Conservation (phyloP, 2,329 filamentous ascomycete genomes). For the Dichotomopilus funicola region DNA sequence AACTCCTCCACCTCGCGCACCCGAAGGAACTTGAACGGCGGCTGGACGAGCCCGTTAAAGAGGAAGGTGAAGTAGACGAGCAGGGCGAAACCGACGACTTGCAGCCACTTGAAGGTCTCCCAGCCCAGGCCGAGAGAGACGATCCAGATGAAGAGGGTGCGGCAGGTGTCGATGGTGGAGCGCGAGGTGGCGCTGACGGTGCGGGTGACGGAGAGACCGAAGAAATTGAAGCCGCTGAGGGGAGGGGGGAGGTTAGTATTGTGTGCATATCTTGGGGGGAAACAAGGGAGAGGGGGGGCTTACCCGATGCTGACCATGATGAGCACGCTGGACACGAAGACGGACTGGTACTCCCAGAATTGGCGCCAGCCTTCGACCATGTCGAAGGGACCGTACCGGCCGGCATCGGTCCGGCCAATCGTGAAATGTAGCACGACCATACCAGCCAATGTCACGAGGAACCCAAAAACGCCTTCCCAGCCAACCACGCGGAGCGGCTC, state of each 20-base stretch:
- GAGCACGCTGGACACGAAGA: slow-evolving; percentile 71
- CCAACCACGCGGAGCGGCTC: slow-evolving; percentile 88
- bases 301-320: slow-evolving; percentile 99
- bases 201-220: slow-evolving; percentile 87
- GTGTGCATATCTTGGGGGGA: neutral
- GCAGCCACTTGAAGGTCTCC: slow-evolving; percentile 97
- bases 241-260: neutral
- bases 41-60: slow-evolving; percentile 88
- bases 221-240: slow-evolving; percentile 91
- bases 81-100: slow-evolving; percentile 79
- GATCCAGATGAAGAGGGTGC: slow-evolving; percentile 97
- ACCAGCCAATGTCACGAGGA: slow-evolving; percentile 66
- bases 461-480: slow-evolving; percentile 93
- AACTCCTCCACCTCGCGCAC: slow-evolving; percentile 55
- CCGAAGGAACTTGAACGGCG: slow-evolving; percentile 66
- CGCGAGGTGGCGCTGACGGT: slow-evolving; percentile 85
- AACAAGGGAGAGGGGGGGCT: slow-evolving; percentile 29
- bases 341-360: slow-evolving; percentile 62
- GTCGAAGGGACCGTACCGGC: slow-evolving; percentile 81
- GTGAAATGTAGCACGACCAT: slow-evolving; percentile 76
- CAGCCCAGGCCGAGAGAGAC: slow-evolving; percentile 88
- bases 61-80: slow-evolving; percentile 95
- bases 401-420: slow-evolving; percentile 67
- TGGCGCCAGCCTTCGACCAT: slow-evolving; percentile 78
- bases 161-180: slow-evolving; percentile 94